These are phyloP conservation scores for Puccinia polysora DNA, from an alignment of 1,284 basidiomycete species.

Conservation along the genomic window DNA sequence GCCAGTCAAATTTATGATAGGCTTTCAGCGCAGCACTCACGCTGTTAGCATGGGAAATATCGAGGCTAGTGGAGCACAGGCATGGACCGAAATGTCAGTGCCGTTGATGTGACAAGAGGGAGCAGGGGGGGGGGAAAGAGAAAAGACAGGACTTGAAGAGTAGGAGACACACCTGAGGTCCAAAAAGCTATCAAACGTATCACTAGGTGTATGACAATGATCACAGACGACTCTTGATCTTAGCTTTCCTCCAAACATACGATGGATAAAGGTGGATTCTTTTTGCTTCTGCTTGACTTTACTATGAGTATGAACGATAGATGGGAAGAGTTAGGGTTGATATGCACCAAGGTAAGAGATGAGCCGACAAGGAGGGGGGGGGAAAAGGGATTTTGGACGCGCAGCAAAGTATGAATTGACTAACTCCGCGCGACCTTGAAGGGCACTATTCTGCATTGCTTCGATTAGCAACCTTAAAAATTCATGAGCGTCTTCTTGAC, in stretches of 20 bases:
- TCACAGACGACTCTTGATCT: constrained; percentile 89
- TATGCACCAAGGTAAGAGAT: no score
- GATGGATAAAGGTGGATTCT: constrained; percentile 88
- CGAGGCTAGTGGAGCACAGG: constrained; percentile 58
- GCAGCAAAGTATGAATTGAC: constrained; percentile 49
- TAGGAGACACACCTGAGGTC: constrained; percentile 65
- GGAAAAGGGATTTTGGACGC: neutral
- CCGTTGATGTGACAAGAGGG: constrained; percentile 68
- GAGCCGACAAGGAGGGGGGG: neutral
- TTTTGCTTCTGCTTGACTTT: constrained; percentile 58
- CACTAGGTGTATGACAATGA: constrained; percentile 78
- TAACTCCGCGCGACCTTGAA: constrained; percentile 68
- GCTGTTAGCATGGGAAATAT: constrained; percentile 65
- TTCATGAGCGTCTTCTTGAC: constrained; percentile 98
- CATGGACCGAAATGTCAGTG: no score
- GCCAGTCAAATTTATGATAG: constrained; percentile 74
- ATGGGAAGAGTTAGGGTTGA: neutral
- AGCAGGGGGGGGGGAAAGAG: constrained; percentile 56
- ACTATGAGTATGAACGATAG: neutral
- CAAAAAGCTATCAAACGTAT: constrained; percentile 92
- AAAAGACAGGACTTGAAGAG: no score
- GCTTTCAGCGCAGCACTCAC: constrained; percentile 73
- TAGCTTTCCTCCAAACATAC: constrained; percentile 84
- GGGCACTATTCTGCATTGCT: constrained; percentile 76
- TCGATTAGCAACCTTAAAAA: constrained; percentile 94